Evolutionary conservation across 306 rosid species (phyloP).

Genomic region (Argentina anserina): DNA sequence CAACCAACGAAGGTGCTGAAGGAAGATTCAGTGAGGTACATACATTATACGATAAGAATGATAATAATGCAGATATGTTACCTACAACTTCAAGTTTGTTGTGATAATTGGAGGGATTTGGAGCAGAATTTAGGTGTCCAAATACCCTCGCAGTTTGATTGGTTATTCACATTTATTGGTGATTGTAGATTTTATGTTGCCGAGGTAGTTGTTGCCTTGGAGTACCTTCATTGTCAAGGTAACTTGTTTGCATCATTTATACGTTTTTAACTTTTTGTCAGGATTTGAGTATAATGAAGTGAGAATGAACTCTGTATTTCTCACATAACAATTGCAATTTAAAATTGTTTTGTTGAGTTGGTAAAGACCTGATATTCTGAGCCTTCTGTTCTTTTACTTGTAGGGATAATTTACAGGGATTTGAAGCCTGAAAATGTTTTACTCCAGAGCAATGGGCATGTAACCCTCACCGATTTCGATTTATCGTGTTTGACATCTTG

Average conservation of each 20-base stretch:
- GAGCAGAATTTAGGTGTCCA: neutral
- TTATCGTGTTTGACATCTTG: conserved; percentile 85
- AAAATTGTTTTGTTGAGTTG: neutral
- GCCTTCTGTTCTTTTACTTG: conserved; percentile 8
- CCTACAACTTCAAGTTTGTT: neutral
- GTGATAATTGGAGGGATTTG: too few species aligned
- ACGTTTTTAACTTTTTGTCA: neutral
- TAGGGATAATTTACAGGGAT: conserved; percentile 95
- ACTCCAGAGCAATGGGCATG: conserved; percentile 74
- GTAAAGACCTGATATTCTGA: neutral
- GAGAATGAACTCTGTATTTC: neutral
- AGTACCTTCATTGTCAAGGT: conserved; percentile 99
- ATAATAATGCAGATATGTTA: neutral
- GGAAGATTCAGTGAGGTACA: conserved; percentile 88
- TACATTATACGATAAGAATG: conserved; percentile 23
- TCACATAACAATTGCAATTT: neutral
- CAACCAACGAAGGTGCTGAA: conserved; percentile 83
- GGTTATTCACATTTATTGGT: neutral
- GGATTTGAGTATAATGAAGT: neutral
- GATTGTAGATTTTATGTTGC: conserved; percentile 75
- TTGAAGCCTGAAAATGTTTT: conserved; percentile 95
- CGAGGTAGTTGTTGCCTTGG: conserved; percentile 85
- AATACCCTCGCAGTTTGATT: neutral
- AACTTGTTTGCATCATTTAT: conserved; percentile 6
- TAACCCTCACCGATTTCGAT: conserved; percentile 85